phyloP scores from a whole-genome alignment of 306 rosid species.

The Castanea sativa region DNA sequence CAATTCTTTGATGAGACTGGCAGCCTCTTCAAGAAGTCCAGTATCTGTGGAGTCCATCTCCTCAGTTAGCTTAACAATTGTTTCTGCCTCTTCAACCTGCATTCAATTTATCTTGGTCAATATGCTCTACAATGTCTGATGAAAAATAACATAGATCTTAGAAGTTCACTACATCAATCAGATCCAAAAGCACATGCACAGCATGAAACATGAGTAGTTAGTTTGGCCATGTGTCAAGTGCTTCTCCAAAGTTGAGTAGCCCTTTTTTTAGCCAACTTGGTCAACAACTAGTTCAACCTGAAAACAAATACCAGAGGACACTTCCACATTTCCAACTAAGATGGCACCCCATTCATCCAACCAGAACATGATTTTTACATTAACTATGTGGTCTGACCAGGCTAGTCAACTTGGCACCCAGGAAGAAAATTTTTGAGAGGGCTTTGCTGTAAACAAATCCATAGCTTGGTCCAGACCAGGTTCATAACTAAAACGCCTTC shows the following conservation, averaged over 20 bases:
- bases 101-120: constrained; percentile 7
- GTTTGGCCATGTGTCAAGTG: background rate
- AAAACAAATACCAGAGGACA: background rate
- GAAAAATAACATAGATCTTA: background rate
- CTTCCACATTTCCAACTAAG: background rate
- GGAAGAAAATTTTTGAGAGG: background rate
- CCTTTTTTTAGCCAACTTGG: background rate
- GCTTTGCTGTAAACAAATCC: background rate
- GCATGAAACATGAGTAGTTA: background rate
- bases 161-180: background rate
- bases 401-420: background rate
- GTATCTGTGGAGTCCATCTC: constrained; percentile 80
- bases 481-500: background rate
- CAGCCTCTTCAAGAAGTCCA: constrained; percentile 88
- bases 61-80: constrained; percentile 80
- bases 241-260: background rate
- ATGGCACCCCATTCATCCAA: background rate
- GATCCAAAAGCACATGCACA: background rate
- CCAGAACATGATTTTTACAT: background rate
- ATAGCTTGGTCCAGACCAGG: background rate
- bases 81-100: constrained; percentile 95
- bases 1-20: constrained; percentile 65
- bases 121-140: background rate
- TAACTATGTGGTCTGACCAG: background rate
- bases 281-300: background rate